phyloP scores from a whole-genome alignment of 1,284 basidiomycete species.

The Exobasidium rhododendri region DNA sequence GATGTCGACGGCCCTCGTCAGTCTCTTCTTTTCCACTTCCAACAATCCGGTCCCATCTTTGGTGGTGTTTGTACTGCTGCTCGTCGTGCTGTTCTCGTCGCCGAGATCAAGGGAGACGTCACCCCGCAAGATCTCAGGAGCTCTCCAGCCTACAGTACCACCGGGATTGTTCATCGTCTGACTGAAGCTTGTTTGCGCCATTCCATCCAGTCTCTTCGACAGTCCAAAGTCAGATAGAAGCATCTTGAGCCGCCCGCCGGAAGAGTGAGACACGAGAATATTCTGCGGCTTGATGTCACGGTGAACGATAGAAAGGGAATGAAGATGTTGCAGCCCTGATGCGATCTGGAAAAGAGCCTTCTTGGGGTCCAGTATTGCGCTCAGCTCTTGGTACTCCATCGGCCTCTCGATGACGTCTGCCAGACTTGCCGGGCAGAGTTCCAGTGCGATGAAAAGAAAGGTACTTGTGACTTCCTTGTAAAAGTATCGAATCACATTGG shows the following conservation, averaged over 20 bases:
- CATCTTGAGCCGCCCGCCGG: constrained; percentile 45
- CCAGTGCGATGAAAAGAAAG: constrained; percentile 95
- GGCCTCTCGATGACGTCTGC: constrained; percentile 79
- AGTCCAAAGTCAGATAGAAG: constrained; percentile 53
- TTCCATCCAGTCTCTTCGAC: constrained; percentile 48
- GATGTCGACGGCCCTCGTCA: constrained; percentile 51
- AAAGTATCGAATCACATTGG: constrained; percentile 90
- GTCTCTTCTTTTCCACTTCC: constrained; percentile 29
- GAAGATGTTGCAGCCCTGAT: constrained; percentile 81
- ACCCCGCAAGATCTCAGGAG: constrained; percentile 51
- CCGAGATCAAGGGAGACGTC: constrained; percentile 41
- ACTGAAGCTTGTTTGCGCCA: constrained; percentile 50
- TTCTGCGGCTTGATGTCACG: constrained; percentile 99
- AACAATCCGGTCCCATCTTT: constrained; percentile 9
- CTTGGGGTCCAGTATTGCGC: constrained; percentile 64
- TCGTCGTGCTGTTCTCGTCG: constrained; percentile 25
- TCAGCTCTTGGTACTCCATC: constrained; percentile 37
- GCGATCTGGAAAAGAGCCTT: constrained; percentile 83
- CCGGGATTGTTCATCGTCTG: constrained; percentile 52
- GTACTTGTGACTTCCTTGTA: constrained; percentile 76
- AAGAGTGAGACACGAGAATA: constrained; percentile 67
- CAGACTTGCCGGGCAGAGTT: constrained; percentile 89
- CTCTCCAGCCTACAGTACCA: constrained; percentile 53
- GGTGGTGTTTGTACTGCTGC: constrained; percentile 16
- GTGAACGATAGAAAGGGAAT: constrained; percentile 92